These are phyloP conservation scores for Silene coronaria DNA, from an alignment of 179 eudicot species.

Conservation along the genomic window DNA sequence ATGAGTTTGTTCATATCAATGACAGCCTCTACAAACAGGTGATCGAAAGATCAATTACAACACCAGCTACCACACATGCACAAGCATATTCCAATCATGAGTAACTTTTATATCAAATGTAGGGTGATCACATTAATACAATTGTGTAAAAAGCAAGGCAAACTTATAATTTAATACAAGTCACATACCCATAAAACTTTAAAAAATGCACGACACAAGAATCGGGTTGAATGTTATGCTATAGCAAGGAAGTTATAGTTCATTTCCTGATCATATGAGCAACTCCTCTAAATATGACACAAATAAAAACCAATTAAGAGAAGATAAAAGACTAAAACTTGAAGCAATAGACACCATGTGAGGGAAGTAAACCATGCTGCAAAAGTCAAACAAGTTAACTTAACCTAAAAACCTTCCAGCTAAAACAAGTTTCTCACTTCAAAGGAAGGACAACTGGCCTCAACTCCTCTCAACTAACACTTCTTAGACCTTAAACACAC, in stretches of 20 bases:
- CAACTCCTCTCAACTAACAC: slow-evolving; percentile 7
- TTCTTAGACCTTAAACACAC: not conserved
- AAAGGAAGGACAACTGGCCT: slow-evolving; percentile 22
- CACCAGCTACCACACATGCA: slow-evolving; percentile 14
- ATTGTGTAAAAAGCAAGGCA: not conserved
- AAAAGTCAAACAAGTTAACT: slow-evolving; percentile 29
- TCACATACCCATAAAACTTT: slow-evolving; percentile 8
- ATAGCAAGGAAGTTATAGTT: not conserved
- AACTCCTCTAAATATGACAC: not conserved
- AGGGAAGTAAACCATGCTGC: slow-evolving; percentile 13
- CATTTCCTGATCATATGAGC: not conserved
- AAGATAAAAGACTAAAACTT: slow-evolving; percentile 22
- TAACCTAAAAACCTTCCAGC: slow-evolving; percentile 19
- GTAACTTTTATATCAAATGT: not conserved
- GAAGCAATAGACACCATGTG: slow-evolving; percentile 23
- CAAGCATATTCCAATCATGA: not conserved
- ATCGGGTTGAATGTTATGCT: not conserved
- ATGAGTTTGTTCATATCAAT: not conserved
- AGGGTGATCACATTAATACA: not conserved
- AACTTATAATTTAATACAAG: not conserved
- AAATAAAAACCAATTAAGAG: slow-evolving; percentile 4
- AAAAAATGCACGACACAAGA: not conserved
- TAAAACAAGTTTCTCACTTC: slow-evolving; percentile 20
- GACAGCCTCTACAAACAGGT: not conserved
- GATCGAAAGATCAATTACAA: not conserved